These are phyloP conservation scores for Castanea sativa DNA, from an alignment of 306 rosid species.

Conservation along the genomic window DNA sequence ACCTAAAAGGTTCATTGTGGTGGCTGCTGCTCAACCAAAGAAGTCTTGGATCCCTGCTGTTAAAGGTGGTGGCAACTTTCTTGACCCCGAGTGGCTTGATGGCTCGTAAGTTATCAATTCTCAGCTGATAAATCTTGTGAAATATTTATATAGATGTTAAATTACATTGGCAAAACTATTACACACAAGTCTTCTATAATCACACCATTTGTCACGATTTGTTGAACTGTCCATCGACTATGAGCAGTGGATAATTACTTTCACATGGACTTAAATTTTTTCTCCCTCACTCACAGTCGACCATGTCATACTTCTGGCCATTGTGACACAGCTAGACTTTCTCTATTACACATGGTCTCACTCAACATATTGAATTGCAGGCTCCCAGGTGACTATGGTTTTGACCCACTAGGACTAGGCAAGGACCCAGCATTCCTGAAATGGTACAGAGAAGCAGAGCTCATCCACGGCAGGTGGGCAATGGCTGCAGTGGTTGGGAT, in stretches of 20 bases:
- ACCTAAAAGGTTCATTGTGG: conserved; percentile 51
- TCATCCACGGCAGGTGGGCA: conserved; percentile 98
- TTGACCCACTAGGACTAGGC: conserved; percentile 94
- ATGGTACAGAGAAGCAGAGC: conserved; percentile 99
- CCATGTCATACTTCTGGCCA: too few relatives aligned
- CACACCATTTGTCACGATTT: too few relatives aligned
- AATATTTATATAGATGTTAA: too few relatives aligned
- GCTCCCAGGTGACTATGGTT: conserved; percentile 95
- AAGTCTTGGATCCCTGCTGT: conserved; percentile 82
- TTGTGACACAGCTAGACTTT: too few relatives aligned
- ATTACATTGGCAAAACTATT: too few relatives aligned
- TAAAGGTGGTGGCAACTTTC: conserved; percentile 61
- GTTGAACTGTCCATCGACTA: too few relatives aligned
- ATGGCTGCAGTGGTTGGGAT: conserved; percentile 94
- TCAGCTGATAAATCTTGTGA: too few relatives aligned
- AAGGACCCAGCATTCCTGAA: conserved; percentile 89
- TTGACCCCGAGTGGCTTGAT: conserved; percentile 98
- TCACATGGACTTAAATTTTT: too few relatives aligned
- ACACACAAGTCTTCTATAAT: too few relatives aligned
- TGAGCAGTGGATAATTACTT: too few relatives aligned
- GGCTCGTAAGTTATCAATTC: conserved; percentile 78
- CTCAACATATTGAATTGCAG: conserved; percentile 34
- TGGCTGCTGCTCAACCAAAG: conserved; percentile 59
- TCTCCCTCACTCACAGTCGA: too few relatives aligned
- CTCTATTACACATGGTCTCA: not conserved